Percentiles rank a stretch among this genome's conserved stretches.
These are phyloP conservation scores for Hanseniaspora nectarophila DNA, from an alignment of 805 yeast genomes.

Conservation along the genomic window DNA sequence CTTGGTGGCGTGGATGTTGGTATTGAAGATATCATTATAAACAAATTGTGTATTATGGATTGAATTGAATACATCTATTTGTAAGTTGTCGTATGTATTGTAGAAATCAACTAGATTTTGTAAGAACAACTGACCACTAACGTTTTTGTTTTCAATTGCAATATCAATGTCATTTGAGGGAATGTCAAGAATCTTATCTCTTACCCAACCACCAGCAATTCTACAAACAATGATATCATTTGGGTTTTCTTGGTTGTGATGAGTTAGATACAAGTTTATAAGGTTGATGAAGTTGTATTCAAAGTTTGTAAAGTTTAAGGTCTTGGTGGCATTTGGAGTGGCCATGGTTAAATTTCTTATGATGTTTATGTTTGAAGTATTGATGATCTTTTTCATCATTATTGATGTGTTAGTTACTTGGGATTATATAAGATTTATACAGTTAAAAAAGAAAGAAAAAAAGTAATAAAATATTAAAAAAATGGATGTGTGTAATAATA, in stretches of 20 bases:
- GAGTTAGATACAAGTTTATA: not conserved
- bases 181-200: slow-evolving; percentile 78
- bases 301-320: not conserved
- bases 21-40: slow-evolving; percentile 10
- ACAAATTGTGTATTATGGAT: not conserved
- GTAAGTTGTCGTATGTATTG: slow-evolving; percentile 19
- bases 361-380: not conserved
- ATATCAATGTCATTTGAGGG: slow-evolving; percentile 82
- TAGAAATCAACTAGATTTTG: slow-evolving; percentile 18
- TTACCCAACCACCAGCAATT: slow-evolving; percentile 97
- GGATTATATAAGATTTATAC: not conserved
- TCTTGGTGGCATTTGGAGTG: not conserved
- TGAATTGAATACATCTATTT: not conserved
- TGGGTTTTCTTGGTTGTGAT: not conserved
- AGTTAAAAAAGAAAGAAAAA: not conserved
- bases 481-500: not conserved
- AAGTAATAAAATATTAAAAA: not conserved
- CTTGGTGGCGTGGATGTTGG: slow-evolving; percentile 65
- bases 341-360: not conserved
- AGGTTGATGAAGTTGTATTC: slow-evolving; percentile 19
- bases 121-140: slow-evolving; percentile 83
- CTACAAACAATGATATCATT: slow-evolving; percentile 41
- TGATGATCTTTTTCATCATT: not conserved
- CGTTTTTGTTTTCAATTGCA: slow-evolving; percentile 52
- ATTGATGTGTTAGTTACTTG: not conserved